Evolutionary conservation across 805 yeast species (phyloP), one percentile per base, ranked within the genome.

Genomic region (Candida yuanshanica): DNA sequence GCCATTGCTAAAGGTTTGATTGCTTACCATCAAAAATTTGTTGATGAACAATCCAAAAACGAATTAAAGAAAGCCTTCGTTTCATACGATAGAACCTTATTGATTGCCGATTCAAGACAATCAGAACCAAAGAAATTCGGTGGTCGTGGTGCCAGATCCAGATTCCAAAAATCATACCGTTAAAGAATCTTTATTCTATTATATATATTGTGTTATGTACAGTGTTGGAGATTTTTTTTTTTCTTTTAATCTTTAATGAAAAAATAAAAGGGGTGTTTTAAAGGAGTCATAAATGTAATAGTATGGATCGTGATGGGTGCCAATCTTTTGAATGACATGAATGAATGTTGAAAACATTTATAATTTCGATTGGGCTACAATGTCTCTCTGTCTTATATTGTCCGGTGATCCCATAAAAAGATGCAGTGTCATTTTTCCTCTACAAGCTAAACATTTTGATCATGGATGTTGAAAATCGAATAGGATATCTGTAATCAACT

Each of bases 81-180:
- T 58, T 69, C 95, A 66, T 95, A 90, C 83, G 99, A 93, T 91
- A 90, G 96, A 83, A 88, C 98, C 72, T 84, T 93, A 72, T 84
- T 93, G 78, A 93, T 93, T 74, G 98, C 99, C 65, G 99, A 93
- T 75, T 79, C 97, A 65, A 89, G 99, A 86, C 91, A 95, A 84
- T 83, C 90, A 84, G 99, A 93, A 82, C 99, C 99, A 83, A 93
- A 93, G 97, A 93, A 93, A 83, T 93, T 93, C 81, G 99, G 99
- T 82, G 99, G 99, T 83, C 95, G 95, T 76, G 99, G 99, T 87
- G 99, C 99, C 79, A 93, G 99, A 81, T 93, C 99, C 70, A 91
- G 98, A 81, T 91, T 87, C 97, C 99, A 93, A 83, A 93, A 93
- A 76, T 93, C 99, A 73, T 93, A 93, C 93, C 99, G 99, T 90